These are phyloP conservation scores for Eimeria nieschulzi DNA, from an alignment of 169 alveolate genomes.

Conservation along the genomic window DNA sequence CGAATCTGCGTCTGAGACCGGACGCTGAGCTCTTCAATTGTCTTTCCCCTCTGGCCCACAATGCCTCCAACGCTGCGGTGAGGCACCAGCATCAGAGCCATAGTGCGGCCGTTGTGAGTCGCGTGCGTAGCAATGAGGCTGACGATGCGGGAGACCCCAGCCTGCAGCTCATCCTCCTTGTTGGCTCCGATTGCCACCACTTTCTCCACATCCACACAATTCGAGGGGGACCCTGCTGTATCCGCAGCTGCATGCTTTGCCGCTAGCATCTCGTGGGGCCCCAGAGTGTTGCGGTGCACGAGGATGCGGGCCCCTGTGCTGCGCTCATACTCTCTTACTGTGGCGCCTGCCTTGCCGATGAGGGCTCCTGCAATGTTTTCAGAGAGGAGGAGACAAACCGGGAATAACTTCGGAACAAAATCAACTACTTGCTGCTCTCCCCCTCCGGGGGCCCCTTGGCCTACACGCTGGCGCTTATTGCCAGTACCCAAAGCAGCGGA, in stretches of 20 bases:
- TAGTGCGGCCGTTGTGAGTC: not conserved
- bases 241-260: not conserved
- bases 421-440: not conserved
- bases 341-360: conserved; percentile 8
- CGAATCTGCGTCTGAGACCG: not conserved
- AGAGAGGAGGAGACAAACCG: not conserved
- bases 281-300: conserved; percentile 6
- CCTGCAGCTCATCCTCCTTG: not conserved
- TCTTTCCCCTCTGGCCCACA: conserved; percentile 26
- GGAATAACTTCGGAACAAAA: not conserved
- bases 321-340: conserved; percentile 6
- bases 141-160: not conserved
- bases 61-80: conserved; percentile 32
- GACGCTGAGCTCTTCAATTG: not conserved
- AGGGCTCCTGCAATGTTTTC: conserved; percentile 32
- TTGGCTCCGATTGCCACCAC: conserved; percentile 2
- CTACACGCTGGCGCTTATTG: not conserved
- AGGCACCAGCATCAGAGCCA: conserved; percentile 8
- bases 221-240: conserved; percentile 6
- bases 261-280: conserved; percentile 12
- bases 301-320: conserved; percentile 6
- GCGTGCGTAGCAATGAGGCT: not conserved
- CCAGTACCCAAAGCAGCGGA: not conserved
- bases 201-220: not conserved
- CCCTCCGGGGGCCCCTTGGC: not conserved